Conservation (phyloP, 1,284 basidiomycete species). For the Trametes versicolor region DNA sequence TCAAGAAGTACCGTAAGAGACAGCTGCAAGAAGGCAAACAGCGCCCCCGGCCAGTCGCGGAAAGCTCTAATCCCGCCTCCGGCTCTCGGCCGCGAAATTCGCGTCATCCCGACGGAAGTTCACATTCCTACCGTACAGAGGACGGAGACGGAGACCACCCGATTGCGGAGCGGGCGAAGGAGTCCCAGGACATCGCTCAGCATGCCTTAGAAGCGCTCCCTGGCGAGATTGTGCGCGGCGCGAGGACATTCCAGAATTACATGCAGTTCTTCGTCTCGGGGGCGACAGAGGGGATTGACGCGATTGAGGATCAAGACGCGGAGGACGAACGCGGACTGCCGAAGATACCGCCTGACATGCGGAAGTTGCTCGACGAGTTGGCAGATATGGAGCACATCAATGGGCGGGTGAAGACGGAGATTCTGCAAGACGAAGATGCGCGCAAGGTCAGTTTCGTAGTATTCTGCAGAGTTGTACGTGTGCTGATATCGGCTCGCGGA, state of each 20-base stretch:
- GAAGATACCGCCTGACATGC: slow-evolving; percentile 51
- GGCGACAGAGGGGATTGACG: slow-evolving; percentile 9
- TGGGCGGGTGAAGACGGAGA: slow-evolving; percentile 54
- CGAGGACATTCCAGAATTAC: slow-evolving; percentile 56
- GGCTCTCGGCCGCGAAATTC: neutral
- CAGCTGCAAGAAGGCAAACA: slow-evolving; percentile 32
- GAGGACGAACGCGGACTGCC: slow-evolving; percentile 28
- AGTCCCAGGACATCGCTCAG: slow-evolving; percentile 41
- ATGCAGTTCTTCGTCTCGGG: slow-evolving; percentile 51
- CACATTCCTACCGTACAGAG: neutral
- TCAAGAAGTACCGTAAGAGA: slow-evolving; percentile 53
- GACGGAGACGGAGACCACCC: slow-evolving; percentile 7
- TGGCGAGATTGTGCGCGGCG: slow-evolving; percentile 55
- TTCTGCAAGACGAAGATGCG: slow-evolving; percentile 58
- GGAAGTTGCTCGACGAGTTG: slow-evolving; percentile 58
- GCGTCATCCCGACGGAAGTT: neutral
- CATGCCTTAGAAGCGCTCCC: slow-evolving; percentile 60
- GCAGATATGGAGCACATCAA: slow-evolving; percentile 49
- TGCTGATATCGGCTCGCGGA: neutral
- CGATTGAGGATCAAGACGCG: slow-evolving; percentile 20
- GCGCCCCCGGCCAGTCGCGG: slow-evolving; percentile 14
- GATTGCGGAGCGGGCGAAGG: slow-evolving; percentile 19
- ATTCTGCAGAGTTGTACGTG: neutral
- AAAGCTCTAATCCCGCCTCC: neutral
- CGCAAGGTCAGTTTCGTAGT: slow-evolving; percentile 53